Percentiles rank a stretch among this genome's conserved stretches.
Evolutionary conservation across 805 yeast species (phyloP).

Genomic region (Spathaspora boniae): DNA sequence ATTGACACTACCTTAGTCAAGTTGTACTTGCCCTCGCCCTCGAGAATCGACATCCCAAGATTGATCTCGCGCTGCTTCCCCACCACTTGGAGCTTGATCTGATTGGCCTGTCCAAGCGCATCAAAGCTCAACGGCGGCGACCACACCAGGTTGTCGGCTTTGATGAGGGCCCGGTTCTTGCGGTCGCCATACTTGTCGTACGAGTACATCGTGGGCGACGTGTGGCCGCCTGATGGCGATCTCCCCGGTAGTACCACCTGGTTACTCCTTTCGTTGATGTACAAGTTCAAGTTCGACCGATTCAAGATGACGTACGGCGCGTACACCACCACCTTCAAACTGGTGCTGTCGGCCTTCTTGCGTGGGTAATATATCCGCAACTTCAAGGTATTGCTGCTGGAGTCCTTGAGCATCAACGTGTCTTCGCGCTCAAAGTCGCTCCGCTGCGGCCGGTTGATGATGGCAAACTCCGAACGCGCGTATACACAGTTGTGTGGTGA

Average conservation of each 20-base stretch:
- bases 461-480: conserved; percentile 66
- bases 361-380: conserved; percentile 63
- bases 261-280: conserved; percentile 57
- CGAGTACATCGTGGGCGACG: conserved; percentile 77
- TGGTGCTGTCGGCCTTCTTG: conserved; percentile 49
- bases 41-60: conserved; percentile 70
- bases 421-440: conserved; percentile 58
- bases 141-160: conserved; percentile 66
- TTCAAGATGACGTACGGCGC: conserved; percentile 85
- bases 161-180: conserved; percentile 62
- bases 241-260: conserved; percentile 44
- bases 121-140: conserved; percentile 79
- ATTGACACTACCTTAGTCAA: conserved; percentile 74
- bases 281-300: conserved; percentile 66
- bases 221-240: conserved; percentile 23
- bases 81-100: conserved; percentile 42
- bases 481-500: conserved; percentile 61
- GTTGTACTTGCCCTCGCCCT: conserved; percentile 82
- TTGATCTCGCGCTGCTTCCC: conserved; percentile 59
- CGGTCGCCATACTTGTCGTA: conserved; percentile 59
- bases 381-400: conserved; percentile 64
- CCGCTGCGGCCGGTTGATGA: conserved; percentile 56
- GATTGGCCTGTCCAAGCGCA: conserved; percentile 81
- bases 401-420: conserved; percentile 47
- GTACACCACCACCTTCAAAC: conserved; percentile 65